Evolutionary conservation across 1,284 basidiomycete genomes (phyloP).

Genomic region (Ganoderma sp.): DNA sequence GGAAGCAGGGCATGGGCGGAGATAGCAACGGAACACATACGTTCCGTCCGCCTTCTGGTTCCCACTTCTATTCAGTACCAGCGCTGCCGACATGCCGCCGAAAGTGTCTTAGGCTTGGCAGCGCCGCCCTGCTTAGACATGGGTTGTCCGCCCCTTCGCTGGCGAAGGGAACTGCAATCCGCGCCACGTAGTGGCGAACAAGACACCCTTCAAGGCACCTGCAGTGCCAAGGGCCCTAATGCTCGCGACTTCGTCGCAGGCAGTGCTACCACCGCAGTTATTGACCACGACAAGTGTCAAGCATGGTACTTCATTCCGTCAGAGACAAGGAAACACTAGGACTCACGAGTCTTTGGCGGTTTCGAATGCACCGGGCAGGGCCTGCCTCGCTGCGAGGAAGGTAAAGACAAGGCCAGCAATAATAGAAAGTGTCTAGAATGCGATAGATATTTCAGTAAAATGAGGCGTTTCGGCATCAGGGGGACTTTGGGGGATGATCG

Average conservation of each 20-base stretch:
- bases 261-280: not conserved
- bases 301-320: not conserved
- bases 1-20: not conserved
- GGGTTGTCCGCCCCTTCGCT: not conserved
- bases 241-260: not conserved
- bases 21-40: not conserved
- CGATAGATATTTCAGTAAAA: not conserved
- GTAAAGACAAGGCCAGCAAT: conserved; percentile 25
- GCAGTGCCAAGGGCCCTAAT: not conserved
- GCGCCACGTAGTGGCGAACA: not conserved
- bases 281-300: not conserved
- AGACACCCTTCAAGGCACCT: not conserved
- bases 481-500: not conserved
- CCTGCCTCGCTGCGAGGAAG: conserved; percentile 17
- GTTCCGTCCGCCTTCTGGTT: not conserved
- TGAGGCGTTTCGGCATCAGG: not conserved
- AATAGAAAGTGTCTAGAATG: conserved; percentile 30
- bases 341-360: conserved; percentile 36
- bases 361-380: conserved; percentile 26
- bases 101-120: not conserved
- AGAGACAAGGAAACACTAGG: not conserved
- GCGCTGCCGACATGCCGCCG: not conserved
- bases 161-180: not conserved
- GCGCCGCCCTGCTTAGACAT: not conserved
- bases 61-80: not conserved